A percentile compares a stretch with the other conserved stretches of the same genome.
Evolutionary conservation across 169 alveolate genomes (phyloP).

Genomic region (Amoebophrya sp.): DNA sequence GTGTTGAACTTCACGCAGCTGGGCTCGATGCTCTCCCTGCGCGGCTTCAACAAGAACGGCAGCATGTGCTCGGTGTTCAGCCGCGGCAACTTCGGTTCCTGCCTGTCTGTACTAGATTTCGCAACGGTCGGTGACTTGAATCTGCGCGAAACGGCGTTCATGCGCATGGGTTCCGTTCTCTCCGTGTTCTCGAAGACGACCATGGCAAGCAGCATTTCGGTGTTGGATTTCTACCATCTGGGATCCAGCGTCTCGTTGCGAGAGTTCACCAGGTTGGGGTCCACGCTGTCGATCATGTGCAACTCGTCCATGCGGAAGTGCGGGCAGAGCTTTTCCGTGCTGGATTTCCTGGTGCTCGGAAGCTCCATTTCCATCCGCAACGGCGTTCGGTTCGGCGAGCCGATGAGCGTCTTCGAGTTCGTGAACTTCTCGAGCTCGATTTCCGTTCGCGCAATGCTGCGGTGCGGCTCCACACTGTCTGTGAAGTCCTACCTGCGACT

Average conservation of each 20-base stretch:
- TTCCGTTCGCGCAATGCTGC: not conserved
- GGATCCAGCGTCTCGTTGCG: not conserved
- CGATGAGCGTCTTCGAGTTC: not conserved
- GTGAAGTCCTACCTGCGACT: not conserved
- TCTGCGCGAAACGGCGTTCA: not conserved
- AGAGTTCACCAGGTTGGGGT: not conserved
- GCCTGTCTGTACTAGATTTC: not conserved
- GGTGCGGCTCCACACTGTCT: not conserved
- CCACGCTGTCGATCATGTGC: not conserved
- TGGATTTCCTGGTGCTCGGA: constrained; percentile 11
- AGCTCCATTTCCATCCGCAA: constrained; percentile 8
- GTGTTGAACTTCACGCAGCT: not conserved
- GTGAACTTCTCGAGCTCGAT: not conserved
- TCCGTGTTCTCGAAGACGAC: not conserved
- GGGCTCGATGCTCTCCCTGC: constrained; percentile 1
- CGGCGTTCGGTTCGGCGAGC: not conserved
- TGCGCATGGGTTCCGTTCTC: constrained; percentile 8
- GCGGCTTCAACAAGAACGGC: constrained; percentile 24
- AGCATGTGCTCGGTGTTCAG: not conserved
- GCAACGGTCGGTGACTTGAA: not conserved
- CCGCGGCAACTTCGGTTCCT: constrained; percentile 10
- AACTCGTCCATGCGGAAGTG: not conserved
- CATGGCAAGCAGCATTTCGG: not conserved
- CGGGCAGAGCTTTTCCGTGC: constrained; percentile 12
- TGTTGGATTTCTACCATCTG: not conserved